phyloP scores from a whole-genome alignment of 768 basidiomycete species.

The Naganishia randhawae region DNA sequence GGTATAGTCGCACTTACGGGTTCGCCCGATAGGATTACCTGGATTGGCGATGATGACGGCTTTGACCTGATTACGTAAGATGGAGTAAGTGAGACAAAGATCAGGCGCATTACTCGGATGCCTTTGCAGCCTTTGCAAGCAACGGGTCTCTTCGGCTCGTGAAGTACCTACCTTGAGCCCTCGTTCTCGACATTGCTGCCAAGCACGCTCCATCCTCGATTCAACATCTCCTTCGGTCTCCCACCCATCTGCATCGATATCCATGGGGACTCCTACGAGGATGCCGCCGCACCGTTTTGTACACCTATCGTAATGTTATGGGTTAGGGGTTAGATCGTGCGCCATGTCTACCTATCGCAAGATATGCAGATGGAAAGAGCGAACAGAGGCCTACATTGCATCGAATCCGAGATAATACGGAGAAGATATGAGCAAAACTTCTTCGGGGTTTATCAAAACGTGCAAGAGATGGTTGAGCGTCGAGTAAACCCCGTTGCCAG shows the following conservation, averaged over 20 bases:
- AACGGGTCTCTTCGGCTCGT: too few relatives aligned
- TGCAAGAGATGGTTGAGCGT: conserved; percentile 47
- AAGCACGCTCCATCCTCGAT: conserved; percentile 35
- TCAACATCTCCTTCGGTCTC: conserved; percentile 33
- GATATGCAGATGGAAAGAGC: neutral
- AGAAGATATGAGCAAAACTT: conserved; percentile 42
- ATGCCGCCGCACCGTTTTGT: conserved; percentile 42
- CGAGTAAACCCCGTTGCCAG: conserved; percentile 26
- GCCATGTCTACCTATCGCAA: neutral
- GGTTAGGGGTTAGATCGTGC: too few relatives aligned
- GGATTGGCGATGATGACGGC: conserved; percentile 7
- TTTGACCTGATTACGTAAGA: conserved; percentile 34
- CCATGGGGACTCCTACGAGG: conserved; percentile 38
- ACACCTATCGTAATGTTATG: neutral
- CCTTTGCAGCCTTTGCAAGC: neutral
- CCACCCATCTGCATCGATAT: conserved; percentile 36
- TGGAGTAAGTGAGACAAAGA: too few relatives aligned
- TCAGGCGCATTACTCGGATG: conserved; percentile 13
- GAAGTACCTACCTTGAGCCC: conserved; percentile 37
- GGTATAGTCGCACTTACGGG: too few relatives aligned
- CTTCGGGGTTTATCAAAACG: conserved; percentile 44
- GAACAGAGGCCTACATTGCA: conserved; percentile 28
- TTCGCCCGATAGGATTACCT: conserved; percentile 18
- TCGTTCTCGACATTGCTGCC: conserved; percentile 30
- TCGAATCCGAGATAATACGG: conserved; percentile 40